phyloP scores from a whole-genome alignment of 192 early-diverging fungal genomes.

The Coemansia nantahalensis region DNA sequence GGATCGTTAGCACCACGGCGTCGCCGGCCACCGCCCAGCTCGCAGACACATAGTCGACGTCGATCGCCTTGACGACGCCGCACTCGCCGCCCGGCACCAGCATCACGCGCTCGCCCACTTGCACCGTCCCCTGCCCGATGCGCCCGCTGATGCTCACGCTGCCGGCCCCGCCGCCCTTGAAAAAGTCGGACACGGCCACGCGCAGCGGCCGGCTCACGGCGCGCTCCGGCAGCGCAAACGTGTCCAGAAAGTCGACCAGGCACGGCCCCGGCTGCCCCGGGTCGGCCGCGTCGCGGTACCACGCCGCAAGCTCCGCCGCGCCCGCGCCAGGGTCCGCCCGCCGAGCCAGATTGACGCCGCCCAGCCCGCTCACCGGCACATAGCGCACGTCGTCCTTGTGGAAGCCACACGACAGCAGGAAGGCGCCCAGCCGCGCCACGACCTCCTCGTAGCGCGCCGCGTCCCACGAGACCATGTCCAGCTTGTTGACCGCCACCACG shows the following conservation, averaged over 20 bases:
- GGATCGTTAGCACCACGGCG: constrained; percentile 73
- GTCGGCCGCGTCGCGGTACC: constrained; percentile 59
- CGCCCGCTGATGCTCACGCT: constrained; percentile 83
- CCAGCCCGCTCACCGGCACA: constrained; percentile 90
- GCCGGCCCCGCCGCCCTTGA: constrained; percentile 77
- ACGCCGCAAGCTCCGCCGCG: constrained; percentile 47
- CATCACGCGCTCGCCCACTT: constrained; percentile 79
- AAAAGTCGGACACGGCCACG: constrained; percentile 84
- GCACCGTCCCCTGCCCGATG: constrained; percentile 84
- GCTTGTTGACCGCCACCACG: constrained; percentile 93
- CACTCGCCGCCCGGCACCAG: constrained; percentile 78
- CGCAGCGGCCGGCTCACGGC: constrained; percentile 80
- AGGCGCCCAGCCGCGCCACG: constrained; percentile 59
- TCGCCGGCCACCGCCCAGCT: constrained; percentile 97
- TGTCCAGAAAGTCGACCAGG: constrained; percentile 73
- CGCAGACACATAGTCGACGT: constrained; percentile 64
- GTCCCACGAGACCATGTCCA: constrained; percentile 87
- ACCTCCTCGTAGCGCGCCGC: constrained; percentile 80
- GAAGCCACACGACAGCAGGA: constrained; percentile 81
- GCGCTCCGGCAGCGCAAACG: constrained; percentile 70
- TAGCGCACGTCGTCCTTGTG: constrained; percentile 67
- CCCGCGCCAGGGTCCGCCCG: constrained; percentile 21
- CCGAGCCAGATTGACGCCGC: constrained; percentile 79
- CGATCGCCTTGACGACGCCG: constrained; percentile 77
- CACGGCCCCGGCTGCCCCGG: constrained; percentile 57